Conservation (phyloP, 1,284 basidiomycete genomes). For the Cutaneotrichosporon sp. region DNA sequence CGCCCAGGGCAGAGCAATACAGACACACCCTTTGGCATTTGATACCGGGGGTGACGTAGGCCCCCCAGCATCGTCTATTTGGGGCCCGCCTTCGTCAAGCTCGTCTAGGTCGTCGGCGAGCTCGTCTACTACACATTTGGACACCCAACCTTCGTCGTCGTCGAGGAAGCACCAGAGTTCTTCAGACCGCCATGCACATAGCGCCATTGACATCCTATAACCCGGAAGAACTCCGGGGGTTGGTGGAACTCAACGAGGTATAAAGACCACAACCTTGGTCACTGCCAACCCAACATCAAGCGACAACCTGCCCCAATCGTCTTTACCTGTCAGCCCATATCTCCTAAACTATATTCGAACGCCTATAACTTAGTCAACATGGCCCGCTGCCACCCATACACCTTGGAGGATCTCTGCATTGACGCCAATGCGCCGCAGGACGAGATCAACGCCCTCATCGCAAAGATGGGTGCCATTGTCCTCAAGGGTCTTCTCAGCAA, state of each 20-base stretch:
- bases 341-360: background rate
- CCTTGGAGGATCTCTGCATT: slow-evolving; percentile 18
- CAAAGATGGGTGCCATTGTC: slow-evolving; percentile 19
- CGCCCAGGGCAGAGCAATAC: too few species aligned
- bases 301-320: background rate
- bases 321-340: background rate
- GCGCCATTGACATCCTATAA: too few species aligned
- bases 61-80: background rate
- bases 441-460: slow-evolving; percentile 21
- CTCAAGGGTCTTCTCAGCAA: slow-evolving; percentile 16
- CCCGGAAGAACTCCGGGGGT: too few species aligned
- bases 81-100: background rate
- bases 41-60: background rate
- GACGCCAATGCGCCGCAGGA: slow-evolving; percentile 17
- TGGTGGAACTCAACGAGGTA: too few species aligned
- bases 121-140: background rate
- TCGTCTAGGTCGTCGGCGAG: background rate
- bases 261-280: too few species aligned
- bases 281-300: too few species aligned
- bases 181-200: too few species aligned
- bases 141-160: background rate
- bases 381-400: slow-evolving; percentile 18
- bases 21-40: too few species aligned
- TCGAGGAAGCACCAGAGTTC: too few species aligned
- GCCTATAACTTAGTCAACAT: background rate